These are phyloP conservation scores for Acanthamoeba lenticulata DNA, from an alignment of 208 protist species.

Conservation along the genomic window DNA sequence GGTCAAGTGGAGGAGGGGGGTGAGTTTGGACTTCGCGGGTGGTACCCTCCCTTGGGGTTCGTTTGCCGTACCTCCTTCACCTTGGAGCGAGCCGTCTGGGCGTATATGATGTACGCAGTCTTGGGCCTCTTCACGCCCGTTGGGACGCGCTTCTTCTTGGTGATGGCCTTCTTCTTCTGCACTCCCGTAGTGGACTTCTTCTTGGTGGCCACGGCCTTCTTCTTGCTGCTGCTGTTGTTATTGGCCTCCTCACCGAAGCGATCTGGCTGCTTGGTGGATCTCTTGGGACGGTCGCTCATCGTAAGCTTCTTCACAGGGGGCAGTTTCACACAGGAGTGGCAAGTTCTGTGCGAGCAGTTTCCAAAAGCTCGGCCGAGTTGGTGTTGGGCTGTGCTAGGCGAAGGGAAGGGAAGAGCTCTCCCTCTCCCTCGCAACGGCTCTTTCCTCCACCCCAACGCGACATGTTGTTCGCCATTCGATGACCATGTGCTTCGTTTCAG, in stretches of 20 bases:
- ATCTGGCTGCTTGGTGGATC: neutral
- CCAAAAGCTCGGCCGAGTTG: no score
- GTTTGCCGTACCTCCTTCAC: neutral
- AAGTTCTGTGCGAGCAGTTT: no score
- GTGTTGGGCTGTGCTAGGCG: no score
- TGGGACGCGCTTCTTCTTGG: neutral
- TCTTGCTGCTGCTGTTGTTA: neutral
- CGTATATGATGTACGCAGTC: neutral
- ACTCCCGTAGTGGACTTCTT: neutral
- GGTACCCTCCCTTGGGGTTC: no score
- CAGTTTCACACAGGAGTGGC: no score
- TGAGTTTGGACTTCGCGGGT: no score
- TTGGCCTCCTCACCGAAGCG: neutral
- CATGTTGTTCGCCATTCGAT: neutral
- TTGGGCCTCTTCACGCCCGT: neutral
- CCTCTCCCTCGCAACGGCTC: neutral
- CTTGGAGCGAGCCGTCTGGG: neutral
- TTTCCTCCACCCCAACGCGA: neutral
- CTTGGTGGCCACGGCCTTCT: neutral
- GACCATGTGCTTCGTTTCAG: neutral
- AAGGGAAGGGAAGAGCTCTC: no score
- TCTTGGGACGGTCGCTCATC: conserved; percentile 9
- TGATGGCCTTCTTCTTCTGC: conserved; percentile 7
- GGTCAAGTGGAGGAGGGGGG: no score
- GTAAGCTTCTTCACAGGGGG: no score